These are phyloP conservation scores for Antitrichia curtipendula DNA, from an alignment of 225 moss, liverwort and hornwort genomes.

Conservation along the genomic window DNA sequence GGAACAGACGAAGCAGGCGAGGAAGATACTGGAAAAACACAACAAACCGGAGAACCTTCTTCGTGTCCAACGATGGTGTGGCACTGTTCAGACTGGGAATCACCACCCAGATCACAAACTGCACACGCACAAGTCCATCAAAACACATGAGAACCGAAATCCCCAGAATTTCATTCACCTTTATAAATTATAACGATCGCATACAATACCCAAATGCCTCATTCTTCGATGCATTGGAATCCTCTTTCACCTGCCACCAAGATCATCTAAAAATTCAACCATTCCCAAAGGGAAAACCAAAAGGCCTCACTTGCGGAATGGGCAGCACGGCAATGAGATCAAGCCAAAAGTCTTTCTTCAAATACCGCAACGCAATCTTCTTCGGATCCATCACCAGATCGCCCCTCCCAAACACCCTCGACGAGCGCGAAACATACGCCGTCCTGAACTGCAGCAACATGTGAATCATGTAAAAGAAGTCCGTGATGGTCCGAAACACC, in stretches of 20 bases:
- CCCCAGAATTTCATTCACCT: neutral
- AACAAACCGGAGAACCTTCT: constrained; percentile 25
- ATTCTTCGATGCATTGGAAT: neutral
- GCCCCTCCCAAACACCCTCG: constrained; percentile 44
- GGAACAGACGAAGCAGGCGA: constrained; percentile 36
- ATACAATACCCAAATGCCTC: neutral
- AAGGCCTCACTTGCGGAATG: constrained; percentile 31
- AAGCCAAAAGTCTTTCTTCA: constrained; percentile 41
- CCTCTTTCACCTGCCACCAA: neutral
- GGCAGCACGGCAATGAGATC: constrained; percentile 56
- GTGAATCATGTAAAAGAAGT: constrained; percentile 46
- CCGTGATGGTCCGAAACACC: constrained; percentile 50
- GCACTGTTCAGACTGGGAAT: constrained; percentile 23
- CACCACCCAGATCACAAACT: constrained; percentile 51
- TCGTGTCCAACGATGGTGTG: constrained; percentile 20
- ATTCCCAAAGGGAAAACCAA: neutral
- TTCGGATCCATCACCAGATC: constrained; percentile 34
- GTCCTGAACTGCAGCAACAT: constrained; percentile 51
- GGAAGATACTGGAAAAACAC: constrained; percentile 59
- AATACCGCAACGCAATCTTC: constrained; percentile 29
- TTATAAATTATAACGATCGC: neutral
- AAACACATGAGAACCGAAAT: neutral
- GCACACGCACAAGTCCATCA: neutral
- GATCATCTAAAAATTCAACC: neutral
- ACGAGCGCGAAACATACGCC: constrained; percentile 26